Conservation (phyloP, 805 yeast genomes). For the Hanseniaspora osmophila region DNA sequence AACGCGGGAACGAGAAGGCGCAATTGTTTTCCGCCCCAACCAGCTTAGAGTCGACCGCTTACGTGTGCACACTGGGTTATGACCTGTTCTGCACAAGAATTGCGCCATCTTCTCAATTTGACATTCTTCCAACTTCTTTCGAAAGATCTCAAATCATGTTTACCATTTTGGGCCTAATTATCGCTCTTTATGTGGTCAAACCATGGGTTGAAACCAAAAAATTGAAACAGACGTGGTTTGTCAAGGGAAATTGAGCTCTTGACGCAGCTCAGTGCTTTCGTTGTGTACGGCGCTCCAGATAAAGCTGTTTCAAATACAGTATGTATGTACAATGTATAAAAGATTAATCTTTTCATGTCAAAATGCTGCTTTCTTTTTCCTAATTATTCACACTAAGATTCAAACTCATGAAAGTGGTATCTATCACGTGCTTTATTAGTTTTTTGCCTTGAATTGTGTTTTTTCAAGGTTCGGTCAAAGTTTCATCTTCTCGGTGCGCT, state of each 20-base stretch:
- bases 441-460: too few species aligned
- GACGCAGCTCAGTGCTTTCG: background rate
- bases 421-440: too few species aligned
- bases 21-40: conserved; percentile 40
- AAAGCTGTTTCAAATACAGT: background rate
- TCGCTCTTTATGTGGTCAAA: conserved; percentile 32
- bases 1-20: conserved; percentile 13
- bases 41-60: conserved; percentile 65
- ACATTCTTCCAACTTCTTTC: conserved; percentile 52
- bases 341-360: background rate
- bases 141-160: conserved; percentile 47
- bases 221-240: conserved; percentile 40
- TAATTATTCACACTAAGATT: background rate
- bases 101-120: conserved; percentile 76
- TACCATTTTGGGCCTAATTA: conserved; percentile 42
- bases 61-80: conserved; percentile 50
- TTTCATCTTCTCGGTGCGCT: too few species aligned
- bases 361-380: too few species aligned
- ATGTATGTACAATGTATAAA: background rate
- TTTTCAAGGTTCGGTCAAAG: too few species aligned
- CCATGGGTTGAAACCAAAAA: conserved; percentile 45
- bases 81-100: conserved; percentile 67
- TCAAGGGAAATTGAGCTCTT: conserved; percentile 1
- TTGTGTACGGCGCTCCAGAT: too few species aligned
- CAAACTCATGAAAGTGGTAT: too few species aligned